A percentile compares a stretch with the other conserved stretches of the same genome.
Conservation (phyloP, 352 stramenopile species). For the Pythium plurisporium region DNA sequence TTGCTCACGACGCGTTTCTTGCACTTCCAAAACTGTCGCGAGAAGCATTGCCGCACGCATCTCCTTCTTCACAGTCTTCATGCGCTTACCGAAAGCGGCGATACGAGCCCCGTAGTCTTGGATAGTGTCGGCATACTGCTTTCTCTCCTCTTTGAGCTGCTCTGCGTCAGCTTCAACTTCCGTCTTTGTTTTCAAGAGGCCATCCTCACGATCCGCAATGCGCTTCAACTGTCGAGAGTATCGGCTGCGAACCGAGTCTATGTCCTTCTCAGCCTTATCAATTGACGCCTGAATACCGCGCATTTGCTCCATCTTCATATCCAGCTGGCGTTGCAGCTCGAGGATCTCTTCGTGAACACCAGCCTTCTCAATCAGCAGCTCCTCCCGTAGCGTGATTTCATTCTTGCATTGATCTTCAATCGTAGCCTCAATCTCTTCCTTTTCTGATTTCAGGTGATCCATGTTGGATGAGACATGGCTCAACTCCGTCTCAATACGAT, state of each 20-base stretch:
- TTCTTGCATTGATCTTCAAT: slow-evolving; percentile 73
- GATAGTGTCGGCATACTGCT: slow-evolving; percentile 50
- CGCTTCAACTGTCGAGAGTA: slow-evolving; percentile 81
- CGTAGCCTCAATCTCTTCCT: slow-evolving; percentile 69
- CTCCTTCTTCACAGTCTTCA: slow-evolving; percentile 57
- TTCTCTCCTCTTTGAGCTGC: slow-evolving; percentile 51
- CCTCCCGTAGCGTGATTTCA: slow-evolving; percentile 47
- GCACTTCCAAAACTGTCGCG: slow-evolving; percentile 59
- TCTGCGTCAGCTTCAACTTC: slow-evolving; percentile 70
- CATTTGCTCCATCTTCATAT: slow-evolving; percentile 51
- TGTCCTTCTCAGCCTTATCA: slow-evolving; percentile 68
- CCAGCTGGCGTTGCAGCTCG: slow-evolving; percentile 65
- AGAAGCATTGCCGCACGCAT: slow-evolving; percentile 63
- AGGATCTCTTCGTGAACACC: slow-evolving; percentile 67
- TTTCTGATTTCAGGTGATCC: slow-evolving; percentile 63
- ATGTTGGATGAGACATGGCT: slow-evolving; percentile 72
- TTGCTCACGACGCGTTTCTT: slow-evolving; percentile 66
- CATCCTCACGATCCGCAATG: slow-evolving; percentile 67
- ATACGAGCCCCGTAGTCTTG: slow-evolving; percentile 47
- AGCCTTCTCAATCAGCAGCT: slow-evolving; percentile 53
- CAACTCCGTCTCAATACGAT: slow-evolving; percentile 71
- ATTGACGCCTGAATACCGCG: slow-evolving; percentile 61
- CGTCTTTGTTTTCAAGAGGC: slow-evolving; percentile 64
- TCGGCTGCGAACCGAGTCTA: slow-evolving; percentile 61
- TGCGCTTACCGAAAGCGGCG: slow-evolving; percentile 52